Conservation (phyloP, 2,329 filamentous ascomycete genomes). For the Dactylella cylindrospora region DNA sequence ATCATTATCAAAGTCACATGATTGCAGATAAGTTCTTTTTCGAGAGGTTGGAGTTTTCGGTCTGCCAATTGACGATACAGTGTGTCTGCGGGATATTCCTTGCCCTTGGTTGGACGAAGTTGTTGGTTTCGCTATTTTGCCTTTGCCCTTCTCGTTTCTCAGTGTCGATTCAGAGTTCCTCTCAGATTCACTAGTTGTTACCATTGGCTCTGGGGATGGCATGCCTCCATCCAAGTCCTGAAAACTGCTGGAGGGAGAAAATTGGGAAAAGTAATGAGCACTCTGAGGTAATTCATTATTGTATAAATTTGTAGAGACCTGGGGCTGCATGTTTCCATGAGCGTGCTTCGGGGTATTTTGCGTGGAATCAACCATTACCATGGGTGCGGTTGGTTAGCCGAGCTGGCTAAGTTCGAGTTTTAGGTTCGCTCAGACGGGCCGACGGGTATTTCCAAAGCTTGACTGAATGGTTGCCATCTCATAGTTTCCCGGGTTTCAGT, state of each 20-base stretch:
- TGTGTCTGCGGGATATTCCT: constrained; percentile 14
- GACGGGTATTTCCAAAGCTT: constrained; percentile 6
- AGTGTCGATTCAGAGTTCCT: not conserved
- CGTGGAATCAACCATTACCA: no score
- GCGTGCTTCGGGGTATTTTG: no score
- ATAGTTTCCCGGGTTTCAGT: no score
- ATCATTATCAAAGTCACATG: constrained; percentile 16
- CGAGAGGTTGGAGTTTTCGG: not conserved
- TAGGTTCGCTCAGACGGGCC: constrained; percentile 22
- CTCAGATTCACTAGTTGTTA: constrained; percentile 9
- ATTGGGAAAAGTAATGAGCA: no score
- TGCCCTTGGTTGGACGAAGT: no score
- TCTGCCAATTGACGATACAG: constrained; percentile 7
- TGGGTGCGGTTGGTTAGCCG: no score
- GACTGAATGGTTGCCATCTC: no score
- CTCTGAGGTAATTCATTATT: no score
- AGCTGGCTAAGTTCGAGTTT: not conserved
- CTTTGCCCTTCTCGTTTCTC: not conserved
- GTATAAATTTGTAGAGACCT: no score
- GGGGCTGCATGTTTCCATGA: no score
- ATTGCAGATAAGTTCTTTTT: constrained; percentile 20
- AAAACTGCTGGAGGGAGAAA: not conserved
- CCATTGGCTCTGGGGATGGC: constrained; percentile 1
- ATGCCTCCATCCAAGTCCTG: constrained; percentile 4
- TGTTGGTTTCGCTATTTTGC: constrained; percentile 2